Conservation (phyloP, 1,284 basidiomycete species). For the Apiotrichum siamense region DNA sequence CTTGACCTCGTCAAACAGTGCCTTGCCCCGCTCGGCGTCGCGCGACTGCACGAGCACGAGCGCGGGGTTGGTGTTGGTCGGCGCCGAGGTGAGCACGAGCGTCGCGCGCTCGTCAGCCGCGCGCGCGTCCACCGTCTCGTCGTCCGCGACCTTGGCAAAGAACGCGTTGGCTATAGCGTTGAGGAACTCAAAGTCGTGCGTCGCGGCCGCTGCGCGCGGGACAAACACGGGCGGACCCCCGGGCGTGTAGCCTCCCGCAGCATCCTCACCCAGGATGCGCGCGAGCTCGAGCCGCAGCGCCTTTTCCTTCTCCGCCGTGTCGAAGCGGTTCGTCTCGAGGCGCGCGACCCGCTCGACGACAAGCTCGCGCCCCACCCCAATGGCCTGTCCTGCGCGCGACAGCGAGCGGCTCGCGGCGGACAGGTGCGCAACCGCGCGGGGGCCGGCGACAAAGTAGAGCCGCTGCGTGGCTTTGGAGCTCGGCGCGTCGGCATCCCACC, state of each 20-base stretch:
- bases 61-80: conserved; percentile 25
- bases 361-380: conserved; percentile 53
- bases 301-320: conserved; percentile 57
- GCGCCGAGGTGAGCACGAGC: conserved; percentile 43
- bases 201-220: conserved; percentile 20
- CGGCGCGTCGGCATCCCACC: conserved; percentile 46
- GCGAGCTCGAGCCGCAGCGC: conserved; percentile 65
- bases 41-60: conserved; percentile 59
- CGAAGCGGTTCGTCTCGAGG: conserved; percentile 58
- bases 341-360: conserved; percentile 55
- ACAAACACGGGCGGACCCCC: background rate
- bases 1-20: conserved; percentile 55
- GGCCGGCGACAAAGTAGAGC: conserved; percentile 73
- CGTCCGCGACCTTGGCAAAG: background rate
- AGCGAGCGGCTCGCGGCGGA: conserved; percentile 56
- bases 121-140: background rate
- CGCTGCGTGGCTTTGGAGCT: conserved; percentile 57
- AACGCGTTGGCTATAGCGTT: conserved; percentile 4
- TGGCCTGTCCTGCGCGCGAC: conserved; percentile 54
- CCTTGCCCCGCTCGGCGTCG: conserved; percentile 58
- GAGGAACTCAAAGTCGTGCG: conserved; percentile 43
- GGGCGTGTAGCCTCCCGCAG: conserved; percentile 49
- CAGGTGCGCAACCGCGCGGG: conserved; percentile 62
- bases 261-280: conserved; percentile 52
- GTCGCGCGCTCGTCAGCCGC: conserved; percentile 30